Evolutionary conservation across 1,284 basidiomycete genomes (phyloP), one percentile per base, ranked within the genome.

Genomic region (Vanrija pseudolonga): DNA sequence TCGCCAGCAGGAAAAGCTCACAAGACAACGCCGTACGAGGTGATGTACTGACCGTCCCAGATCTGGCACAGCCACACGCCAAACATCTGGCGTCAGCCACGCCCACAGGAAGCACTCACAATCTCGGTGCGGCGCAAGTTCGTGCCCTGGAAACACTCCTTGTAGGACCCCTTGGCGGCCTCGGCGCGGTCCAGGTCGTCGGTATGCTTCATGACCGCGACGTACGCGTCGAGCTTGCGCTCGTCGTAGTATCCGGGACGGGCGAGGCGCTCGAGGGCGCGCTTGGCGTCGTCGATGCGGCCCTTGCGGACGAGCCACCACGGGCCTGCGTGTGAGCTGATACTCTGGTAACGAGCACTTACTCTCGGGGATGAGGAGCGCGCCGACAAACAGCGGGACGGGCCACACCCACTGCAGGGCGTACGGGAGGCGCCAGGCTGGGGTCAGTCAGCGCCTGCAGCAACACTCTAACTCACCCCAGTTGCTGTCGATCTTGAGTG

Each of bases 121-220:
- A 80, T 75, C 65, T 78, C 77, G 18, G 78, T 79, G 36, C 78
- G 64, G 19, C 79, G 66, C 18, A 61, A 52, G 60, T 79, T 74
- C 55, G 69, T 69, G 6, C 74, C 69, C 17, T 60, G 60, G 71
- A 80, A 78, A 63, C 76, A 78, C 54, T 79, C 73, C 18, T 67
- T 45, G 66, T 78, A 79, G 14, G 71, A 69, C 1, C 76, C 77
- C 8, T 56, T 66, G 18, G 66, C 52, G 7, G 69, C 62, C 50
- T 72, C 63, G 19, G 47, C 23, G 18, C 44, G 41, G 41, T 63
- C 63, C 6, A 63, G 48, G n/a, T 62, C 61, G 52, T 61, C 57
- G 17, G 59, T 57, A 54, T 63, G 61, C 36, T 55, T 41, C 24
- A 65, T 52, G 47, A 76, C 68, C 18, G 72, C 71, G 22, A 79